Conservation (phyloP, 202 grass and related monocot genomes). For the Dendrocalamus latiflorus region DNA sequence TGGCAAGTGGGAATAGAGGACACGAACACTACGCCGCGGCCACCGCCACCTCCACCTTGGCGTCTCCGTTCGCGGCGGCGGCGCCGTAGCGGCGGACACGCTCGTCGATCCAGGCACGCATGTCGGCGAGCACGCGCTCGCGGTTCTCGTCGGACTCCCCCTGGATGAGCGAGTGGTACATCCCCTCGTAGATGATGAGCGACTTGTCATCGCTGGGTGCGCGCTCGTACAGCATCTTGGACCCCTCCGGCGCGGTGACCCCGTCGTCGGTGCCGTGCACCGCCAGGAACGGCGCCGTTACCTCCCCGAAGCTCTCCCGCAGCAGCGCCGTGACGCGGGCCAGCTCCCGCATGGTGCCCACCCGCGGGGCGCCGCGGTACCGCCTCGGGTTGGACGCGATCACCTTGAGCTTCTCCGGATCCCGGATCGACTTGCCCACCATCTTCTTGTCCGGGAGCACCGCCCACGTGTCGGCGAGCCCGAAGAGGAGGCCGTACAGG, state of each 20-base stretch:
- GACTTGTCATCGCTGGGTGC: no score
- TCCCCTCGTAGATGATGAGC: no score
- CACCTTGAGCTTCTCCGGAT: slow-evolving; percentile 35
- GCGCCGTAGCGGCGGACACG: slow-evolving; percentile 32
- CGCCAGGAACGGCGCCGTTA: slow-evolving; percentile 51
- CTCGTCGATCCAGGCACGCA: slow-evolving; percentile 65
- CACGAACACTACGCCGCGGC: neutral
- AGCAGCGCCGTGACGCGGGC: slow-evolving; percentile 42
- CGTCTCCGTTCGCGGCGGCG: neutral
- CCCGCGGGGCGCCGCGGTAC: slow-evolving; percentile 42
- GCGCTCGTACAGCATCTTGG: slow-evolving; percentile 60
- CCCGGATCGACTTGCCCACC: slow-evolving; percentile 41
- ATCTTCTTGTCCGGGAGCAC: slow-evolving; percentile 60
- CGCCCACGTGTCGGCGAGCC: slow-evolving; percentile 61
- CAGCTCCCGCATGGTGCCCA: slow-evolving; percentile 73
- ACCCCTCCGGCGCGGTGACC: slow-evolving; percentile 50
- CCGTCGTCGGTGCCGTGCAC: slow-evolving; percentile 62
- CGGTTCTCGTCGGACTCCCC: no score
- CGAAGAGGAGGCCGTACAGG: slow-evolving; percentile 63
- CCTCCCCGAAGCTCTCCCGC: slow-evolving; percentile 29
- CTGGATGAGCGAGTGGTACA: no score
- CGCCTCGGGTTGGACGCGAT: slow-evolving; percentile 52
- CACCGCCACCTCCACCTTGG: neutral
- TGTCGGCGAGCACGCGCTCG: slow-evolving; percentile 62
- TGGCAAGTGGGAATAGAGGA: no score